A percentile compares a stretch with the other conserved stretches of the same genome.
Evolutionary conservation across 495 filamentous ascomycete genomes (phyloP).

Genomic region (Hyaloscypha bicolor): DNA sequence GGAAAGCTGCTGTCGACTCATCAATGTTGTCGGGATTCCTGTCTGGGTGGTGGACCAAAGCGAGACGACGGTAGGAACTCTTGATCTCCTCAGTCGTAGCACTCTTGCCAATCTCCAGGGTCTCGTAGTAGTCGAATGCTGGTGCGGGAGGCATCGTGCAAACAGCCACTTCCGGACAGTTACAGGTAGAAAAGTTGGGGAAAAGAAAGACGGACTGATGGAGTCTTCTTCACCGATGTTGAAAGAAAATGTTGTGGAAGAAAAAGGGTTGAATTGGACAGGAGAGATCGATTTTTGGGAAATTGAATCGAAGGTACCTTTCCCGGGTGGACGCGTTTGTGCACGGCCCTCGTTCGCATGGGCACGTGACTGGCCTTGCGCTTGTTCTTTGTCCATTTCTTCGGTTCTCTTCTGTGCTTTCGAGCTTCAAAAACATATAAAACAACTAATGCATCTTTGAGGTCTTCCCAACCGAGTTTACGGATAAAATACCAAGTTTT

Average conservation of each 20-base stretch:
- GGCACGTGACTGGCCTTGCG: not conserved
- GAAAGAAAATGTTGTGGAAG: no score
- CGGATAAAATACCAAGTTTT: not conserved
- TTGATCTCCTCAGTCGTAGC: conserved; percentile 34
- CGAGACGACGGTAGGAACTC: conserved; percentile 33
- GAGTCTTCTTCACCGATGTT: not conserved
- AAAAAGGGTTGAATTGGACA: not conserved
- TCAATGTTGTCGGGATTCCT: conserved; percentile 33
- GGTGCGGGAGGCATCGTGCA: conserved; percentile 25
- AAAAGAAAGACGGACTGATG: not conserved
- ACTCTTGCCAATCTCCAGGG: conserved; percentile 26
- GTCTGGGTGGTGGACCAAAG: conserved; percentile 35
- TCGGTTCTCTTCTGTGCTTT: not conserved
- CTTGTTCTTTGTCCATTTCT: not conserved
- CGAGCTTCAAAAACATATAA: no score
- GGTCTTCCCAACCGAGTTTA: no score
- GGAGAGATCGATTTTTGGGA: not conserved
- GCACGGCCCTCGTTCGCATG: not conserved
- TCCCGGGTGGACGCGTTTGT: not conserved
- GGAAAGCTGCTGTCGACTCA: conserved; percentile 35
- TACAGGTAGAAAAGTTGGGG: not conserved
- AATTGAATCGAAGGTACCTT: not conserved
- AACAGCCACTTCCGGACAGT: not conserved
- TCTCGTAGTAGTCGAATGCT: conserved; percentile 26
- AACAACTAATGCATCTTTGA: no score